Conservation (phyloP, 192 early-diverging fungal genomes). For the Piromyces sp. region DNA sequence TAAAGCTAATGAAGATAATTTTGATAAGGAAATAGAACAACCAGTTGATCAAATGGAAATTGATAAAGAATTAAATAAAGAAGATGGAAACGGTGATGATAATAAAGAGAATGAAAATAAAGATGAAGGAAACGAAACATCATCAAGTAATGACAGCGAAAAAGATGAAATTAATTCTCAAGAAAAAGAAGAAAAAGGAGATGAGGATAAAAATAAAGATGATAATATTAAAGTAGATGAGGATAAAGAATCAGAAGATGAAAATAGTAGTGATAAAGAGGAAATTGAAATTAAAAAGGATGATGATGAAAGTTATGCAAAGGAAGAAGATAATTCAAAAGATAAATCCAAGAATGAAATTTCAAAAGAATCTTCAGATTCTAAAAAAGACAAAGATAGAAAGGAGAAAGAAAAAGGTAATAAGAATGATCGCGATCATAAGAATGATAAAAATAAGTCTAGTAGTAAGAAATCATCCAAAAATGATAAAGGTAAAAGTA, state of each 20-base stretch:
- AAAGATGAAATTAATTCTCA: not conserved
- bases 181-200: not conserved
- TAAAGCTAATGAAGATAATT: not conserved
- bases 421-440: not conserved
- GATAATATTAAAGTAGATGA: not conserved
- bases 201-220: not conserved
- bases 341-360: not conserved
- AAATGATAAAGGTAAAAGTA: not conserved
- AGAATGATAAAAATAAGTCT: not conserved
- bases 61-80: not conserved
- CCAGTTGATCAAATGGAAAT: not conserved
- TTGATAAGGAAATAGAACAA: not conserved
- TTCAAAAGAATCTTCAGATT: not conserved
- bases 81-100: no score
- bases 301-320: not conserved
- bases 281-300: not conserved
- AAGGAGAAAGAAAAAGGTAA: not conserved
- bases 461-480: not conserved
- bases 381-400: not conserved
- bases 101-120: not conserved
- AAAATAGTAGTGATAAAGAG: not conserved
- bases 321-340: not conserved
- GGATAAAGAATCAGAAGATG: not conserved
- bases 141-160: not conserved
- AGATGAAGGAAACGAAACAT: not conserved